phyloP scores from a whole-genome alignment of 208 protist species.

The Phytomonas sp. region DNA sequence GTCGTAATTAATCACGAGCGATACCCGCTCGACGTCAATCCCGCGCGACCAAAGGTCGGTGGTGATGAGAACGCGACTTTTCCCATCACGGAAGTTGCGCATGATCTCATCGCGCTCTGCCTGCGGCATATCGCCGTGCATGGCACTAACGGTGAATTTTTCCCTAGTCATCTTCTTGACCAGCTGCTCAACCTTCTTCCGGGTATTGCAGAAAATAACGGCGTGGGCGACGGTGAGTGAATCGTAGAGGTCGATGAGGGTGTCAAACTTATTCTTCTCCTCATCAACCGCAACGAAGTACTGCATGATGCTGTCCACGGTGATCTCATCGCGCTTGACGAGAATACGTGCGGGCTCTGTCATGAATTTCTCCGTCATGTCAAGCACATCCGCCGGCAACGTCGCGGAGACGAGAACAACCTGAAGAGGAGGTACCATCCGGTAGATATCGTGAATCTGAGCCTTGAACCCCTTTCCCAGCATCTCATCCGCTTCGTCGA shows the following conservation, averaged over 20 bases:
- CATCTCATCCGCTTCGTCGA: conserved; percentile 99
- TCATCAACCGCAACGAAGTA: conserved; percentile 98
- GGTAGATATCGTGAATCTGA: conserved; percentile 98
- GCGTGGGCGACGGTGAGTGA: conserved; percentile 97
- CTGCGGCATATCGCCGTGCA: conserved; percentile 98
- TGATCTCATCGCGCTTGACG: conserved; percentile 99
- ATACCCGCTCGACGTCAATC: conserved; percentile 96
- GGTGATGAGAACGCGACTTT: conserved; percentile 97
- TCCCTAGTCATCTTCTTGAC: conserved; percentile 93
- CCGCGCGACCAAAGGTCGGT: conserved; percentile 96
- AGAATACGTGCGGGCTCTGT: conserved; percentile 96
- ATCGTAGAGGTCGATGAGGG: conserved; percentile 98
- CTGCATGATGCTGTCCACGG: conserved; percentile 96
- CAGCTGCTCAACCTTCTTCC: conserved; percentile 98
- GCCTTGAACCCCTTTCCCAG: conserved; percentile 98
- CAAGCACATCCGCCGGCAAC: conserved; percentile 84
- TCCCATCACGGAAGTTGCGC: conserved; percentile 94
- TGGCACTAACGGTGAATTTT: conserved; percentile 95
- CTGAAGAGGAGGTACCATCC: conserved; percentile 88
- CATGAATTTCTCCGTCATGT: conserved; percentile 98
- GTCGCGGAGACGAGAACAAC: conserved; percentile 89
- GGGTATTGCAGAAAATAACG: conserved; percentile 99
- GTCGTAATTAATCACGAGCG: conserved; percentile 98
- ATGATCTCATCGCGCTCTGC: conserved; percentile 97
- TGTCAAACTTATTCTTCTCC: conserved; percentile 99